phyloP scores from a whole-genome alignment of 139 green algal genomes.

The Prasinococcaceae sp. region DNA sequence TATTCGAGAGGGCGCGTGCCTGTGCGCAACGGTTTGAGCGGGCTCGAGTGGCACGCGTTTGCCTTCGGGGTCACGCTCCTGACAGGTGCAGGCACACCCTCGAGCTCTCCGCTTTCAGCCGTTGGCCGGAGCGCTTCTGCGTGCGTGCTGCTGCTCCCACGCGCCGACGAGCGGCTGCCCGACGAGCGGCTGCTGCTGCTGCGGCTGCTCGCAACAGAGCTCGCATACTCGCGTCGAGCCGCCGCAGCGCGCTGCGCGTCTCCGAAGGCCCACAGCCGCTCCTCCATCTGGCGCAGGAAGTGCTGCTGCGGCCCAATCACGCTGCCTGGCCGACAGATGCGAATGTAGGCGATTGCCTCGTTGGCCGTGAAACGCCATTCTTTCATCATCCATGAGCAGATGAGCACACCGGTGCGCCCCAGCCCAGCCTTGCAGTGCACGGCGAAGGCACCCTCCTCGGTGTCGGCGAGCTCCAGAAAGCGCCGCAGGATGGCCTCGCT shows the following conservation, averaged over 20 bases:
- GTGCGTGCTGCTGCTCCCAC: neutral
- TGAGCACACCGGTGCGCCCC: conserved; percentile 78
- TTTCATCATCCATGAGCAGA: conserved; percentile 87
- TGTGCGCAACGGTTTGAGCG: too few species aligned
- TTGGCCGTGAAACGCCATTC: conserved; percentile 54
- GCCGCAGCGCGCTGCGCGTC: conserved; percentile 24
- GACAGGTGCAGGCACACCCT: too few species aligned
- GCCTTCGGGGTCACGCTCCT: too few species aligned
- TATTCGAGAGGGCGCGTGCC: too few species aligned
- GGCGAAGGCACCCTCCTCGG: conserved; percentile 47
- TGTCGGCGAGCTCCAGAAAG: conserved; percentile 65
- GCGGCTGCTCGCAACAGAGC: neutral
- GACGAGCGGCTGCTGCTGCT: neutral
- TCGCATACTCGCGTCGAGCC: conserved; percentile 2
- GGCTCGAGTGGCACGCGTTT: too few species aligned
- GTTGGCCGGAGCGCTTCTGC: neutral
- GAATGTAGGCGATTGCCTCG: conserved; percentile 74
- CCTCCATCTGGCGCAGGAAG: conserved; percentile 53
- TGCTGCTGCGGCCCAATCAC: conserved; percentile 89
- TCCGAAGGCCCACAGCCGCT: conserved; percentile 31
- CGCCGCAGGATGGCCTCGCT: conserved; percentile 46
- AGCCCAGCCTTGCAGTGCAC: conserved; percentile 91
- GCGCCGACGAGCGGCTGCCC: neutral
- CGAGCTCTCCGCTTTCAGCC: neutral
- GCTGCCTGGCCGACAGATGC: conserved; percentile 67